Base-by-base conservation (phyloP, 176 grass and related monocot genomes). In the Phragmites australis region DNA sequence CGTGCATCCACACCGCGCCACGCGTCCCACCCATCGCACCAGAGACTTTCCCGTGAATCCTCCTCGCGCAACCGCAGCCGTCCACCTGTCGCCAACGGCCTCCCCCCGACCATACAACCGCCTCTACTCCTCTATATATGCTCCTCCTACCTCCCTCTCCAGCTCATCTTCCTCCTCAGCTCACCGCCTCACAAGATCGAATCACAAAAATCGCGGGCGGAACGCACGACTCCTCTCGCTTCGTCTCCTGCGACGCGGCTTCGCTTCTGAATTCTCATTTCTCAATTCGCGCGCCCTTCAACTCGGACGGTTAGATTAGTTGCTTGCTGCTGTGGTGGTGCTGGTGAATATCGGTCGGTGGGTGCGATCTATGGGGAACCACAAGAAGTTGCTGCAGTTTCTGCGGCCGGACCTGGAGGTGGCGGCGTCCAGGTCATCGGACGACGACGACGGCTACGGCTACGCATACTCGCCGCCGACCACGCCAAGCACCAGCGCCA, bases 301-400 rank as follows among this genome's bases (percentile, higher is more conserved):
- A n/a, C n/a, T n/a, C n/a, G n/a, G n/a, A n/a, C n/a, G n/a, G n/a
- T n/a, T n/a, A n/a, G n/a, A n/a, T n/a, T n/a, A n/a, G n/a, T n/a
- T n/a, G n/a, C n/a, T n/a, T n/a, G n/a, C n/a, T n/a, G n/a, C n/a
- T n/a, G n/a, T n/a, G n/a, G 34, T 37, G 34, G 34, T 37, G 34
- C 5, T 37, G 34, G 34, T 37, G 34, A n/a, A n/a, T n/a, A n/a
- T n/a, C n/a, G n/a, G n/a, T n/a, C n/a, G n/a, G n/a, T n/a, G n/a
- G n/a, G n/a, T n/a, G n/a, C n/a, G n/a, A n/a, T n/a, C 44, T 21
- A 89, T 89, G 87, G 83, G 78, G 48, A 85, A 77, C 6, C 77
- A 22, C 72, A 89, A 89, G 13, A 89, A 85, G 48, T 5, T 89
- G 0, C 82, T 89, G 12, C 87, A 89, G 65, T 53, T 94, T 26